Evolutionary conservation across 2,329 filamentous ascomycete species (phyloP).

Genomic region (Paecilomyces dactylethromorphus): DNA sequence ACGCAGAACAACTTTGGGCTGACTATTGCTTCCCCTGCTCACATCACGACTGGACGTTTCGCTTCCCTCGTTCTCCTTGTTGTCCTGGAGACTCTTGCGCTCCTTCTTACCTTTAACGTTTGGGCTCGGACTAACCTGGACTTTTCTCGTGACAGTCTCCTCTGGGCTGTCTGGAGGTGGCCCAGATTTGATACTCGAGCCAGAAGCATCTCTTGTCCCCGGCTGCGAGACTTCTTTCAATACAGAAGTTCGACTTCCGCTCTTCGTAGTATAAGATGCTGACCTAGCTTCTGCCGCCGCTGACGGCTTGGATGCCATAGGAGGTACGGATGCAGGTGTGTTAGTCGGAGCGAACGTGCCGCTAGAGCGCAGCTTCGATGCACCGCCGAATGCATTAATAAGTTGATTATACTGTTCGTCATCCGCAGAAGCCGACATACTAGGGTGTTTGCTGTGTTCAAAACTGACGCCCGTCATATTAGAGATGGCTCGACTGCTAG

Average conservation of each 20-base stretch:
- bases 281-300: conserved; percentile 22
- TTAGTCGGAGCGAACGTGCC: conserved; percentile 26
- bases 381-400: conserved; percentile 32
- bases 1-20: conserved; percentile 12
- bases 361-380: conserved; percentile 21
- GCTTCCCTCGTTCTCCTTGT: conserved; percentile 15
- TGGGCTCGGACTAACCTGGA: conserved; percentile 25
- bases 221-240: conserved; percentile 24
- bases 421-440: conserved; percentile 23
- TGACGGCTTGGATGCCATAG: conserved; percentile 18
- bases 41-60: conserved; percentile 13
- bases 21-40: conserved; percentile 10
- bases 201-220: conserved; percentile 24
- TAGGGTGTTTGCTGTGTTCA: conserved; percentile 36
- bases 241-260: conserved; percentile 11
- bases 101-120: conserved; percentile 29
- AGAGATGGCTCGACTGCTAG: conserved; percentile 34
- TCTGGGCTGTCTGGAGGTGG: conserved; percentile 9
- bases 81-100: conserved; percentile 11
- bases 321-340: conserved; percentile 17
- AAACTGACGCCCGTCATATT: conserved; percentile 35
- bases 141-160: conserved; percentile 14
- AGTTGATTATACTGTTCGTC: conserved; percentile 32
- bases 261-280: conserved; percentile 15
- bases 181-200: conserved; percentile 22